Percentiles rank a stretch among this genome's conserved stretches.
Evolutionary conservation across 73 alveolate species (phyloP).

Genomic region (Paramecium sonneborni): DNA sequence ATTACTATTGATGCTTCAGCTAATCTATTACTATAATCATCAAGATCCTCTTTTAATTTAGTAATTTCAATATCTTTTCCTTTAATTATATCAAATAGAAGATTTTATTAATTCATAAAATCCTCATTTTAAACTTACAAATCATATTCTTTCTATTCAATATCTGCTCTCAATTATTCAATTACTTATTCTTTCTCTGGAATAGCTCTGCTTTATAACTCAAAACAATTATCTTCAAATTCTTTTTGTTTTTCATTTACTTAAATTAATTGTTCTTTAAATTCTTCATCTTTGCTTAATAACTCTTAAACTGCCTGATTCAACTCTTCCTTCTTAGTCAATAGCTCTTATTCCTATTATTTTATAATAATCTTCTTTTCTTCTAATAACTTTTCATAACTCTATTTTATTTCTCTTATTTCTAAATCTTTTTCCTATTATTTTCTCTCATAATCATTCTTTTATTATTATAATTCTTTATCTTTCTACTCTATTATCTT

Average conservation of each 20-base stretch:
- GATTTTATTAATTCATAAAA: neutral
- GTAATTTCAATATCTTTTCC: neutral
- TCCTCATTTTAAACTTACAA: neutral
- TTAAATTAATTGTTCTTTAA: neutral
- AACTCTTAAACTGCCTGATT: neutral
- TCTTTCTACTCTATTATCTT: neutral
- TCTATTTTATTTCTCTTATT: neutral
- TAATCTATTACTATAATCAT: conserved; percentile 1
- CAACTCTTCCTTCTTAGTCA: neutral
- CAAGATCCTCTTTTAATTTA: neutral
- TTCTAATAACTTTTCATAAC: neutral
- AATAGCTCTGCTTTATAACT: neutral
- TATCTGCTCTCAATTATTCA: neutral
- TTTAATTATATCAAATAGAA: neutral
- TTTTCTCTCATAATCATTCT: neutral
- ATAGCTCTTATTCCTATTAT: neutral
- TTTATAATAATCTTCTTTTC: neutral
- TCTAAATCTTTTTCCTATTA: neutral
- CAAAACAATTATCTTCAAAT: neutral
- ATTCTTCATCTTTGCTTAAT: neutral
- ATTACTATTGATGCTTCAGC: neutral
- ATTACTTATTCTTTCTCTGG: neutral
- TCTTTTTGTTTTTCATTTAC: neutral
- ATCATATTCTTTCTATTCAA: neutral
- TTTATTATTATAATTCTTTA: neutral